Evolutionary conservation across 306 rosid species (phyloP).

Genomic region (Geum urbanum): DNA sequence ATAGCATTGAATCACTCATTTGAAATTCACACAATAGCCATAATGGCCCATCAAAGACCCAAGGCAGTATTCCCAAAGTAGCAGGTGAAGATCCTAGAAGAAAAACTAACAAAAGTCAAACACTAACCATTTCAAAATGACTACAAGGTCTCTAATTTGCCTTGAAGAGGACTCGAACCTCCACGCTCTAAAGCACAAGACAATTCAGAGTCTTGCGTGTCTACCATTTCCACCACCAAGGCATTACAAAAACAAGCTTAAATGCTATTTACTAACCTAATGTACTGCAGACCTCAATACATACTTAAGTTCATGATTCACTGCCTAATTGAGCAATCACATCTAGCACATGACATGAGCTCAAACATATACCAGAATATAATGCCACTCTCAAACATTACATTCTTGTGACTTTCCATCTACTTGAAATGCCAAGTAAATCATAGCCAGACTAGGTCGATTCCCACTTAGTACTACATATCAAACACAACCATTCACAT

Average conservation of each 20-base stretch:
- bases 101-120: no score
- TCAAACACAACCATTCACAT: neutral
- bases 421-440: neutral
- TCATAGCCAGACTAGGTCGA: neutral
- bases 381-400: neutral
- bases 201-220: slow-evolving; percentile 13
- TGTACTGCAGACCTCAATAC: neutral
- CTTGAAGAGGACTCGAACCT: slow-evolving; percentile 28
- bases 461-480: neutral
- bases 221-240: slow-evolving; percentile 26
- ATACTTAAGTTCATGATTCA: neutral
- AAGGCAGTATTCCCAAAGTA: neutral
- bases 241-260: neutral
- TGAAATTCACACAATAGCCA: no score
- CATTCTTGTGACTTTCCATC: neutral
- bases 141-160: slow-evolving; percentile 8
- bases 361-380: neutral
- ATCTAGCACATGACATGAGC: neutral
- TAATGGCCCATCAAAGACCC: neutral
- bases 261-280: neutral
- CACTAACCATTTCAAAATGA: neutral
- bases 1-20: no score
- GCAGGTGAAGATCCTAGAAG: no score
- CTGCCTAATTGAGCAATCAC: neutral
- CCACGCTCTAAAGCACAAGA: slow-evolving; percentile 23